Evolutionary conservation across 2,329 filamentous ascomycete species (phyloP).

Genomic region (Graphiopsis chlorocephala): DNA sequence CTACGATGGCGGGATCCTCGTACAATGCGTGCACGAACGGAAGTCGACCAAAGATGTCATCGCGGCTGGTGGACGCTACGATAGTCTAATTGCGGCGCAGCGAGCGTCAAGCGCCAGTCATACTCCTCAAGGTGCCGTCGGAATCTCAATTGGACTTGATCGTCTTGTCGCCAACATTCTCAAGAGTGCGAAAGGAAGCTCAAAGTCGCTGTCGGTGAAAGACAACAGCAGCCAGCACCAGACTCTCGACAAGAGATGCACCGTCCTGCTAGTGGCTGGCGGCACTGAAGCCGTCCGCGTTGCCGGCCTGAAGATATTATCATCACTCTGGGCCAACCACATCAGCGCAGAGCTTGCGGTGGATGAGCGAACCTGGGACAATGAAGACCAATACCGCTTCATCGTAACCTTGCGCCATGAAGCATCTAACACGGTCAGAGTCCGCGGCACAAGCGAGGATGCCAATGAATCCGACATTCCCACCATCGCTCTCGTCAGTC

Average conservation of each 20-base stretch:
- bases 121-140: conserved; percentile 61
- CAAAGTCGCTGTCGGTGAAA: conserved; percentile 23
- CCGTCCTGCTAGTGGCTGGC: conserved; percentile 86
- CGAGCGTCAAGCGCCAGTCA: conserved; percentile 62
- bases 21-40: conserved; percentile 84
- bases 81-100: conserved; percentile 81
- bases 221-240: conserved; percentile 14
- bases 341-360: conserved; percentile 86
- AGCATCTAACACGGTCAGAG: conserved; percentile 51
- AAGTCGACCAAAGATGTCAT: conserved; percentile 78
- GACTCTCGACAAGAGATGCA: conserved; percentile 52
- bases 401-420: conserved; percentile 83
- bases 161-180: conserved; percentile 64
- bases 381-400: conserved; percentile 61
- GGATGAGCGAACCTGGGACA: conserved; percentile 44
- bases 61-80: conserved; percentile 90
- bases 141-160: conserved; percentile 89
- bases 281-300: conserved; percentile 73
- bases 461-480: conserved; percentile 70
- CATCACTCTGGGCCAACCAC: conserved; percentile 75
- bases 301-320: conserved; percentile 72
- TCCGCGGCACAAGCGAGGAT: conserved; percentile 53
- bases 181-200: conserved; percentile 30
- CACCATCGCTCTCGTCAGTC: conserved; percentile 68
- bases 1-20: conserved; percentile 79